Evolutionary conservation across 768 basidiomycete species (phyloP).

Genomic region (Sporobolomyces phaffii): DNA sequence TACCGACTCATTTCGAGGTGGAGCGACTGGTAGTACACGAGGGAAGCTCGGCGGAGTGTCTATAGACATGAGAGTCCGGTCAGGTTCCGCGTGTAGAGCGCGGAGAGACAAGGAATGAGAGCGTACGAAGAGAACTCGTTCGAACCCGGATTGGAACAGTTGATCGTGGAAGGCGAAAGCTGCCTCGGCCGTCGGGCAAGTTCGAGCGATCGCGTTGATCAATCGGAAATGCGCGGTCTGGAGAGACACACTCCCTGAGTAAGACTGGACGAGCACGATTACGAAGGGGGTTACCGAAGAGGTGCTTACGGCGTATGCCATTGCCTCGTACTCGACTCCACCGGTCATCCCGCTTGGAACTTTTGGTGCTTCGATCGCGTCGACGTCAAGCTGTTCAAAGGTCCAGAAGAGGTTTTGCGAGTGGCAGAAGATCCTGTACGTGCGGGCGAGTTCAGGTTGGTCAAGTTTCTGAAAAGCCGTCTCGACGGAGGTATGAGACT

Average conservation of each 20-base stretch:
- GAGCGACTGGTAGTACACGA: slow-evolving; percentile 84
- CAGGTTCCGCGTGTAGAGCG: neutral
- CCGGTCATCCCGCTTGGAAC: slow-evolving; percentile 98
- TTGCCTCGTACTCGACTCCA: slow-evolving; percentile 95
- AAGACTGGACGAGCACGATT: too few species aligned
- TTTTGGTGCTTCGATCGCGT: slow-evolving; percentile 75
- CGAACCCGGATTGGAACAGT: slow-evolving; percentile 83
- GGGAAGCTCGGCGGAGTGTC: slow-evolving; percentile 92
- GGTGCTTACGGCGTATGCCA: slow-evolving; percentile 76
- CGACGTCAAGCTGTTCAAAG: slow-evolving; percentile 73
- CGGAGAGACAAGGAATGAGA: neutral
- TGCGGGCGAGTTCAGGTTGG: too few species aligned
- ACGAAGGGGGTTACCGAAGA: neutral
- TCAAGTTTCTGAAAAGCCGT: too few species aligned
- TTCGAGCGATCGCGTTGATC: slow-evolving; percentile 68
- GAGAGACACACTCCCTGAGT: neutral
- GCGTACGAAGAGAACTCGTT: slow-evolving; percentile 78
- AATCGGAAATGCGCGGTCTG: slow-evolving; percentile 84
- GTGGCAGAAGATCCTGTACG: slow-evolving; percentile 95
- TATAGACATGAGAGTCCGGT: slow-evolving; percentile 44
- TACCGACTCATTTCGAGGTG: slow-evolving; percentile 92
- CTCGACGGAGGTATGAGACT: too few species aligned
- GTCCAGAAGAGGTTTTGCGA: slow-evolving; percentile 88
- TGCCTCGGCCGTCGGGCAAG: slow-evolving; percentile 63
- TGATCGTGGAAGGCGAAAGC: slow-evolving; percentile 78